A percentile compares a stretch with the other conserved stretches of the same genome.
phyloP scores from a whole-genome alignment of 2,329 filamentous ascomycete genomes.

The Arachnopeziza araneosa region DNA sequence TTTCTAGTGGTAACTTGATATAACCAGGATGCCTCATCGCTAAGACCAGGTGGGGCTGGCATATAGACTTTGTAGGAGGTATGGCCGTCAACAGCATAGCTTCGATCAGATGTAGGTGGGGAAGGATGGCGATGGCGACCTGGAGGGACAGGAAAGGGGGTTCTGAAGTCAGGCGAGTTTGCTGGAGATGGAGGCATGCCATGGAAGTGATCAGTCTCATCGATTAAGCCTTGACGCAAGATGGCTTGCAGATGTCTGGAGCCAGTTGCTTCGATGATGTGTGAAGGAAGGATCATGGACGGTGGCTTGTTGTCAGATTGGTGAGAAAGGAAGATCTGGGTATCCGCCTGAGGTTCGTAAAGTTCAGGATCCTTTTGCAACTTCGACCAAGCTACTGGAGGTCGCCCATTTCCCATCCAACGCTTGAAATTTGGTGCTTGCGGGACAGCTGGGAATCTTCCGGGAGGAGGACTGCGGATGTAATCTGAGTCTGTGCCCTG shows the following conservation, averaged over 20 bases:
- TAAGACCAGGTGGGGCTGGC: slow-evolving; percentile 46
- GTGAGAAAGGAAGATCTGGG: slow-evolving; percentile 49
- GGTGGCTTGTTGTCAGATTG: slow-evolving; percentile 36
- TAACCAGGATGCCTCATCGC: slow-evolving; percentile 43
- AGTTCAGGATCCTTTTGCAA: slow-evolving; percentile 54
- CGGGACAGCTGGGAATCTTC: slow-evolving; percentile 39
- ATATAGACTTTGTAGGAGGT: slow-evolving; percentile 61
- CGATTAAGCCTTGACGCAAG: slow-evolving; percentile 47
- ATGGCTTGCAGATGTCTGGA: slow-evolving; percentile 48
- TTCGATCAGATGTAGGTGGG: slow-evolving; percentile 33
- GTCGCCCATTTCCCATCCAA: slow-evolving; percentile 46
- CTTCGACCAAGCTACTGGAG: slow-evolving; percentile 50
- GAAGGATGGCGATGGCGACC: slow-evolving; percentile 5
- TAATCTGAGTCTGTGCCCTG: slow-evolving; percentile 3
- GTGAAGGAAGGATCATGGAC: slow-evolving; percentile 53
- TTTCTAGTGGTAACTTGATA: slow-evolving; percentile 64
- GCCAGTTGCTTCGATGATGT: slow-evolving; percentile 52
- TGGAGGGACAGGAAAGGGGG: not conserved
- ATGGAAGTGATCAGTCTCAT: slow-evolving; percentile 33
- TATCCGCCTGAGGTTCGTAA: slow-evolving; percentile 57
- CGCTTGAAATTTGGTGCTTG: slow-evolving; percentile 41
- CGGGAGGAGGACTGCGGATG: slow-evolving; percentile 33
- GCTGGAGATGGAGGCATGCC: slow-evolving; percentile 39
- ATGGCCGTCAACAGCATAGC: slow-evolving; percentile 38
- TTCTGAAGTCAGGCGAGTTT: slow-evolving; percentile 20